Evolutionary conservation across 129 eudicot species (phyloP), one percentile per base, ranked within the genome.

Genomic region (Rutidosis leptorrhynchoides): DNA sequence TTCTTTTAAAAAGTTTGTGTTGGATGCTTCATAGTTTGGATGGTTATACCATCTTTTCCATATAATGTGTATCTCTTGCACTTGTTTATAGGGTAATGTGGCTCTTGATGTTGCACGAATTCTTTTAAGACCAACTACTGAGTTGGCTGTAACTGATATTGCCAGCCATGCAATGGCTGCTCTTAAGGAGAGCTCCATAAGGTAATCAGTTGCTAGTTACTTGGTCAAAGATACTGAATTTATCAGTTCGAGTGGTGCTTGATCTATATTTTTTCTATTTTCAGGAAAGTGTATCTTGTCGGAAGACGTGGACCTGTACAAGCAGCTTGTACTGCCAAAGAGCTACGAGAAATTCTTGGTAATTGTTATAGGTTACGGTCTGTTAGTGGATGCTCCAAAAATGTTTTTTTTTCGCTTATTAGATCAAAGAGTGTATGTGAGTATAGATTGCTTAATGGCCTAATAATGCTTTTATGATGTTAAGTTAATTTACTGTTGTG

Each of bases 301-400:
- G 96, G 98, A 59, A 83, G 98, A 81, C 96, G 98, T 73, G 98
- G 98, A 72, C 96, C 98, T 8, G 87, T 69, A 32, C 96, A 92
- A 79, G 98, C 98, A 71, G 98, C 96, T 72, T 88, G 96, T 78
- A 92, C 98, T 16, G 91, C 96, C 20, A 92, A 92, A 83, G 98
- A 92, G 74, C 84, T 92, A 17, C 85, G 95, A 19, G 98, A 88
- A 81, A 68, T 85, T 72, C 91, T 92, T 23, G 96, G 98, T 85
- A 82, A 42, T 71, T 62, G 22, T 61, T 62, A 42, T 40, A 6
- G 37, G 54, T 64, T 54, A 19, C 12, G 4, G 3, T 21, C 17
- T 54, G 58, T 48, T 45, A 14, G 20, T 4, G 2, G 4, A 59
- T 61, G 20, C 24, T 61, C 52, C 23, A 10, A 24, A 35, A 32